These are phyloP conservation scores for Trametes sanguinea DNA, from an alignment of 768 basidiomycete genomes.

Conservation along the genomic window DNA sequence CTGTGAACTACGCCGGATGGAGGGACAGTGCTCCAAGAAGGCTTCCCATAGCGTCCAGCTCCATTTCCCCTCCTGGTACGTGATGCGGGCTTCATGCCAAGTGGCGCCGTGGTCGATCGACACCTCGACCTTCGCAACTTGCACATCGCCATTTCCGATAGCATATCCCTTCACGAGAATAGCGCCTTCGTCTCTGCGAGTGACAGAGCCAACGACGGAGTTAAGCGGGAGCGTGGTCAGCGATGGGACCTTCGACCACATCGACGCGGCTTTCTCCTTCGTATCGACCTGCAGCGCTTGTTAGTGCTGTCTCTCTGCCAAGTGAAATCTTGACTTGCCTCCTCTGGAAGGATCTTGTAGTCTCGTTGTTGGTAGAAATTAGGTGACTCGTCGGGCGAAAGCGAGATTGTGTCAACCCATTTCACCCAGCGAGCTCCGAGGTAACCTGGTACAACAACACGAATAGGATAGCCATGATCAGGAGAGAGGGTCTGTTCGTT, in stretches of 20 bases:
- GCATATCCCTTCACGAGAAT: constrained; percentile 25
- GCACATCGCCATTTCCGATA: constrained; percentile 9
- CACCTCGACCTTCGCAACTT: constrained; percentile 21
- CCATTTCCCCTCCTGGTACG: constrained; percentile 50
- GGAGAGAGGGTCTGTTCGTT: constrained; percentile 58
- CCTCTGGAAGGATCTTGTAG: constrained; percentile 50
- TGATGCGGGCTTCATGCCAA: constrained; percentile 23
- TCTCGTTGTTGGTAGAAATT: constrained; percentile 75
- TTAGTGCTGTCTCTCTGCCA: constrained; percentile 37
- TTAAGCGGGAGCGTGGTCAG: constrained; percentile 24
- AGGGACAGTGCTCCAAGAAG: constrained; percentile 39
- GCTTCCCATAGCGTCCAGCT: constrained; percentile 77
- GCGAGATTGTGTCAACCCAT: constrained; percentile 65
- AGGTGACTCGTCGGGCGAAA: constrained; percentile 57
- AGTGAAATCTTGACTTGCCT: constrained; percentile 34
- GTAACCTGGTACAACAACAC: constrained; percentile 68
- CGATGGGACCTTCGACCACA: constrained; percentile 20
- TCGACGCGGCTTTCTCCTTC: constrained; percentile 16
- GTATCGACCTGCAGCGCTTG: constrained; percentile 4
- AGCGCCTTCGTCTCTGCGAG: not conserved
- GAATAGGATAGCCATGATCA: constrained; percentile 66
- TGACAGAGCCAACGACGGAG: constrained; percentile 20
- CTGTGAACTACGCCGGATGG: constrained; percentile 36
- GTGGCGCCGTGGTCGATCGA: constrained; percentile 20
- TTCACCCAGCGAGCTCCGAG: constrained; percentile 76